Conservation (phyloP, 805 yeast species). For the Metschnikowia arizonensis region DNA sequence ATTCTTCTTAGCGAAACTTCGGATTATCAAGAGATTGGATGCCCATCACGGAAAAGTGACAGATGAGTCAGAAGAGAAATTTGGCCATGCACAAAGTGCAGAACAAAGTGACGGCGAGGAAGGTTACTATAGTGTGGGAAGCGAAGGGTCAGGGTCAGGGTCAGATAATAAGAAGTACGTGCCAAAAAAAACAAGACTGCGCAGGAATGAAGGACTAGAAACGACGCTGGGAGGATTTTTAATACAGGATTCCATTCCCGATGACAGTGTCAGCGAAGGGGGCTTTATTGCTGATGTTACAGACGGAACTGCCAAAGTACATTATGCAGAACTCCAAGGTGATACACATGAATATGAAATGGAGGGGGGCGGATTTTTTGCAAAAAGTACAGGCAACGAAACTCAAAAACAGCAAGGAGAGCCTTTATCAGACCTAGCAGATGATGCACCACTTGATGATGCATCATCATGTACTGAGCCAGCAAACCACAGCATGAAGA, state of each 20-base stretch:
- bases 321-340: background rate
- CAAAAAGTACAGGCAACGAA: constrained; percentile 8
- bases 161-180: constrained; percentile 12
- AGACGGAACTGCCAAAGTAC: background rate
- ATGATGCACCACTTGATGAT: no score
- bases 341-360: constrained; percentile 2
- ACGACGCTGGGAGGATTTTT: constrained; percentile 8
- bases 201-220: background rate
- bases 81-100: background rate
- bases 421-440: background rate
- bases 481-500: no score
- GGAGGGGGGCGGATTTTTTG: constrained; percentile 25
- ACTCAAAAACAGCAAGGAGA: background rate
- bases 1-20: constrained; percentile 45
- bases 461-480: no score
- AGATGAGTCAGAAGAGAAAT: constrained; percentile 7
- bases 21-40: constrained; percentile 46
- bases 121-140: constrained; percentile 21
- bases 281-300: background rate
- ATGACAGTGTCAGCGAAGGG: background rate
- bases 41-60: constrained; percentile 45
- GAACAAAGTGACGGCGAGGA: constrained; percentile 14
- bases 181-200: constrained; percentile 7
- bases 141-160: constrained; percentile 15
- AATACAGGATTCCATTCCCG: background rate